Base-by-base conservation (phyloP, 306 rosid species). In the Hylodesmum podocarpum region DNA sequence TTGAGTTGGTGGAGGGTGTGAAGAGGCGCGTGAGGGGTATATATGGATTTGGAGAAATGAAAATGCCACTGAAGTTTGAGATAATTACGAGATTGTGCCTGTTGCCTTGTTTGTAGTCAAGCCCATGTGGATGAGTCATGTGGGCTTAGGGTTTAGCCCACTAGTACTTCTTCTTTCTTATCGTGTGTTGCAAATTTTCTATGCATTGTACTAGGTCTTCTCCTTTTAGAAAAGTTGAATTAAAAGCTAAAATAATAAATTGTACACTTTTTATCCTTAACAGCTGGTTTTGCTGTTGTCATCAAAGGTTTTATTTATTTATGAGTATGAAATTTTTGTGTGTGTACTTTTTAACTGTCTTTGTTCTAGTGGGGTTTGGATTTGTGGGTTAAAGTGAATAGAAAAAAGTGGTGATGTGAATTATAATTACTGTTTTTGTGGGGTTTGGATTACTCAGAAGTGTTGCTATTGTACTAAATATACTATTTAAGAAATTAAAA, bases 1-100 rank as follows among this genome's bases (percentile, higher is more conserved):
- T 36, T 51, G 25, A 49, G 41, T 70, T 43, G 27, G 71, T 62
- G 18, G 64, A 14, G 29, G 6, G n/a, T 2, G 18, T 0, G 0
- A 6, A n/a, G 0, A 11, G 2, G 36, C 18, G n/a, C 6, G 53
- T 22, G 72, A n/a, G 19, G 70, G 0, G 74, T 47, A 80, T 78
- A 78, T 67, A 78, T 80, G 83, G 55, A 10, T 22, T 0, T 1
- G 3, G 37, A 1, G 13, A 12, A 62, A 18, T 0, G 0, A 13
- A 65, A 83, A 75, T 71, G 70, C 36, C 88, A 72, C 34, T 64
- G 46, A 13, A 22, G 64, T 84, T 84, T 46, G 34, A 80, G 87
- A 89, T 86, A 87, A 81, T 90, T 91, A 90, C 98, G 81, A 66
- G 88, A 87, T 84, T 82, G 18, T 40, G 73, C 2, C 21, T 64